Evolutionary conservation across 2,329 filamentous ascomycete species (phyloP).

Genomic region (Thelonectria rubi): DNA sequence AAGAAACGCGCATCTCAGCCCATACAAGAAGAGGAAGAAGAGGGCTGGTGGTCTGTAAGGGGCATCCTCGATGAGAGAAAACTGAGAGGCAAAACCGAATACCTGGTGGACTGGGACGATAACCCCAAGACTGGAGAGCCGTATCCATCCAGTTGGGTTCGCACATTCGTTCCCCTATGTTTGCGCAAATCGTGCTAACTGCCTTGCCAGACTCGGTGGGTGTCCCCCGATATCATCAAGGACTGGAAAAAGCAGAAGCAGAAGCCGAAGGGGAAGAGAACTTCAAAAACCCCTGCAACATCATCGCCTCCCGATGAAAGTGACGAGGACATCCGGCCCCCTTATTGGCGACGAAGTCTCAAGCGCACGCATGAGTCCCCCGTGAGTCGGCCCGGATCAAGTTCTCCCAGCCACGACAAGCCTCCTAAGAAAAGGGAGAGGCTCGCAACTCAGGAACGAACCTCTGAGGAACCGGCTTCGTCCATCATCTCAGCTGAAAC

Average conservation of each 20-base stretch:
- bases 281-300: slow-evolving; percentile 6
- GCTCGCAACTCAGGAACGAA: slow-evolving; percentile 33
- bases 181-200: slow-evolving; percentile 33
- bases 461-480: slow-evolving; percentile 44
- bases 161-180: slow-evolving; percentile 22
- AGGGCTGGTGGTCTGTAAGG: slow-evolving; percentile 45
- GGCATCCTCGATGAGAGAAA: slow-evolving; percentile 48
- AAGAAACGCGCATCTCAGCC: slow-evolving; percentile 32
- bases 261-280: slow-evolving; percentile 30
- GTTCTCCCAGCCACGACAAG: slow-evolving; percentile 26
- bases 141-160: slow-evolving; percentile 49
- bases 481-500: slow-evolving; percentile 44
- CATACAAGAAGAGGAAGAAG: slow-evolving; percentile 34
- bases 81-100: slow-evolving; percentile 42
- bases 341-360: slow-evolving; percentile 40
- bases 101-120: slow-evolving; percentile 52
- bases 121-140: slow-evolving; percentile 44
- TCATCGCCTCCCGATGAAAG: slow-evolving; percentile 15
- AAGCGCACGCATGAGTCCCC: slow-evolving; percentile 28
- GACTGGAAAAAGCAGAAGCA: slow-evolving; percentile 45
- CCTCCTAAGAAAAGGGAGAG: slow-evolving; percentile 37
- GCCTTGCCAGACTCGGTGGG: slow-evolving; percentile 40
- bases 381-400: slow-evolving; percentile 25
- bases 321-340: slow-evolving; percentile 38
- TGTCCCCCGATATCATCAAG: slow-evolving; percentile 43